Base-by-base conservation (phyloP, 2,329 filamentous ascomycete species). In the Nakataea oryzae region DNA sequence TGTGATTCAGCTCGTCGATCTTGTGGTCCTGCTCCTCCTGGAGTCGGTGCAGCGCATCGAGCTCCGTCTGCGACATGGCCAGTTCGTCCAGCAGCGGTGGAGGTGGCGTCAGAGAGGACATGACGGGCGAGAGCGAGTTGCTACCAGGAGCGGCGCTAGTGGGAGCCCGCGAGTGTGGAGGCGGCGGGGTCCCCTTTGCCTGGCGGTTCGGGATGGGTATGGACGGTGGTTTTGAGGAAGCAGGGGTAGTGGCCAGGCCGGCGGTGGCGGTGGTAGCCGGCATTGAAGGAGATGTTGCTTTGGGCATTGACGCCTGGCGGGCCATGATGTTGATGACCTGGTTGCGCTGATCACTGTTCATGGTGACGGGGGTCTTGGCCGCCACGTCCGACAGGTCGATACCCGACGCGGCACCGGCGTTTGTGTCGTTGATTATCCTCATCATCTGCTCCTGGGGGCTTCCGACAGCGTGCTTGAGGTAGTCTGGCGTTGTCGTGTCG, bases 1-100 rank as follows among this genome's bases (percentile, higher is more conserved):
- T 77, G 62, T 85, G 86, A 60, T 86, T 86, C 12, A 97, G 79
- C 63, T 90, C 86, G 64, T 90, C 85, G 1, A 97, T 88, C 59
- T 89, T 88, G 58, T 82, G 82, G 64, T 89, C 86, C 69, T 96
- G 92, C 64, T 93, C 86, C 28, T 85, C 84, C 70, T 96, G 90
- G 69, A 96, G 79, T 56, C 87, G 87, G 65, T 90, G 85, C 2
- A 97, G 80, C 32, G 89, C 82, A 60, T 95, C 90, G 30, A 97
- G 83, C 65, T 96, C 89, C 17, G 87, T 80, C 64, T 88, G 82
- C 5, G 88, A 93, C 64, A 83, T 83, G 57, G 81, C 83, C 65
- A 95, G 83, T 54, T 86, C 81, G 60, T 83, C 79, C 26, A 91
- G 76, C 17, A 72, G 72, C 0, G 83, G 82, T 1, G 81, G 79